Conservation (phyloP, 2,329 filamentous ascomycete genomes). For the Fusarium vanettenii region DNA sequence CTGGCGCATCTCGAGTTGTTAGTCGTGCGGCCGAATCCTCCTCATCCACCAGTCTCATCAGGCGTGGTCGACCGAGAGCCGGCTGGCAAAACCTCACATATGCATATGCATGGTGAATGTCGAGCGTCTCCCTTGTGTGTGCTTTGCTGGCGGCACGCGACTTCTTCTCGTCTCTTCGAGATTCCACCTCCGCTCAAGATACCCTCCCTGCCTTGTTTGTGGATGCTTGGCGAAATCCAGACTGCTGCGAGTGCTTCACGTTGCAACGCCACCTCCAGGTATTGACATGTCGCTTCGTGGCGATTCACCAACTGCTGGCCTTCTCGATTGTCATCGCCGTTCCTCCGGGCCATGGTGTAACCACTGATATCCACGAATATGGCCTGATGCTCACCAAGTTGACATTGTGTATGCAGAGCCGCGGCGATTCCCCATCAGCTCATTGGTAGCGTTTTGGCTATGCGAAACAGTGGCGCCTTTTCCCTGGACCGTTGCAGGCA, state of each 20-base stretch:
- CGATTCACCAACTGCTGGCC: constrained; percentile 5
- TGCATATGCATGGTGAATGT: constrained; percentile 29
- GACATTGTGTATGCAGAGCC: constrained; percentile 7
- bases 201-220: constrained; percentile 5
- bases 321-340: constrained; percentile 9
- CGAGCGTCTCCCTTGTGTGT: constrained; percentile 7
- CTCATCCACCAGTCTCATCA: constrained; percentile 3
- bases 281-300: constrained; percentile 3
- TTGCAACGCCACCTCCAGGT: neutral
- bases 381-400: constrained; percentile 35
- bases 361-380: constrained; percentile 16
- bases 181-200: constrained; percentile 1
- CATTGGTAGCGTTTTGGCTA: constrained; percentile 30
- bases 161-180: neutral
- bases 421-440: constrained; percentile 16
- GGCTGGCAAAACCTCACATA: constrained; percentile 3
- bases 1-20: constrained; percentile 1
- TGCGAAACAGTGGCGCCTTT: constrained; percentile 11
- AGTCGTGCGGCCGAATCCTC: neutral
- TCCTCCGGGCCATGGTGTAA: neutral
- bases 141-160: constrained; percentile 10
- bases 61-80: constrained; percentile 3
- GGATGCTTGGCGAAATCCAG: constrained; percentile 17
- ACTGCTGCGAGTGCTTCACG: constrained; percentile 14
- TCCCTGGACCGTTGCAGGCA: constrained; percentile 3